Base-by-base conservation (phyloP, 2,329 filamentous ascomycete species). In the Pseudogymnoascus sp. region DNA sequence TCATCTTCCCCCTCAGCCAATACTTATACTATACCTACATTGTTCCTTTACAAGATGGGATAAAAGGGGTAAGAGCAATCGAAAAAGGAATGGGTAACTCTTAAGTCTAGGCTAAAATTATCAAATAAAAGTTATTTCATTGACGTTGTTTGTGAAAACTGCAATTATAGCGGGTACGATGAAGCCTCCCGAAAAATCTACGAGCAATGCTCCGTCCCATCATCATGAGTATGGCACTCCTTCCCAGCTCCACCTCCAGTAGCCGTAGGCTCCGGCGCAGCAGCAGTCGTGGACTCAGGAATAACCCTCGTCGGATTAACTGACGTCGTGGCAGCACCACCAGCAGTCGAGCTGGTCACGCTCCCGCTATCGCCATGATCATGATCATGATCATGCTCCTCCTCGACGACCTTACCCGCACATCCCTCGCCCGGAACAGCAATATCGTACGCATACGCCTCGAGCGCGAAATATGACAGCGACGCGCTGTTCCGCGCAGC, bases 391-490 rank as follows among this genome's bases (percentile, higher is more conserved):
- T 58, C 29, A 36, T 59, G 29, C 33, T 65, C 58, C 36, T 60
- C 55, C 36, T 65, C 60, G 15, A 63, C 67, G 3, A 64, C 40
- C 52, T 75, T 75, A 2, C 85, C 85, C 0, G 80, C 71, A 70
- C 86, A 89, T 0, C 86, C 86, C 29, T 80, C 77, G 0, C 86
- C 85, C 0, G 86, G 86, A 4, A 83, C 75, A 6, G 82, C 82
- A 67, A 89, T 78, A 64, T 89, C 86, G 65, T 80, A 84, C 0
- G 85, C 86, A 71, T 86, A 89, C 1, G 78, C 84, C 63, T 88
- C 85, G 5, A 87, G 79, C 4, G 87, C 86, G 70, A 90, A 89
- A 72, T 86, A 87, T 73, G 87, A 84, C 42, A 89, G 76, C 0
- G 81, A 79, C 65, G 87, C 80, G 33, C 81, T 85, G 73, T 89